phyloP scores from a whole-genome alignment of 257 asterid genomes.

The Marsdenia floribunda region DNA sequence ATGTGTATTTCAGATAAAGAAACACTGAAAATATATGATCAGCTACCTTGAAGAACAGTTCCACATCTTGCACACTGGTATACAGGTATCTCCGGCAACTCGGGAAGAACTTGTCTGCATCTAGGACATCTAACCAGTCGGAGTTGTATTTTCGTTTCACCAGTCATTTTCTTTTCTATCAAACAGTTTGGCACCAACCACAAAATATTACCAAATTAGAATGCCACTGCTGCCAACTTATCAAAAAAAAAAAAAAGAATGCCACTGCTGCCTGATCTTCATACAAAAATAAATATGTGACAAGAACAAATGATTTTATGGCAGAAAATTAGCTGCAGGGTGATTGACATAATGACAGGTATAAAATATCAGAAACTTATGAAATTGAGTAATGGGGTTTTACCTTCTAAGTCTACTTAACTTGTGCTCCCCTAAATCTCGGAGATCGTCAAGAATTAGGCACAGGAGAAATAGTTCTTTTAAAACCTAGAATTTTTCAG shows the following conservation, averaged over 20 bases:
- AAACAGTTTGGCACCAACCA: conserved; percentile 12
- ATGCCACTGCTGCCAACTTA: not conserved
- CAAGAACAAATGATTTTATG: not conserved
- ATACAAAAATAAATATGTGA: conserved; percentile 1
- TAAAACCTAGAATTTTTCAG: not conserved
- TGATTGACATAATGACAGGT: too few species aligned
- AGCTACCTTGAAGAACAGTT: conserved; percentile 61
- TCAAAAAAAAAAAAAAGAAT: too few species aligned
- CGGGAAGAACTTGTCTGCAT: conserved; percentile 59
- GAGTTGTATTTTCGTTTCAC: conserved; percentile 39
- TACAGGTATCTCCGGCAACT: conserved; percentile 47
- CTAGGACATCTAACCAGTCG: conserved; percentile 77
- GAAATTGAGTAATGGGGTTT: not conserved
- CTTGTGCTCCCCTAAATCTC: not conserved
- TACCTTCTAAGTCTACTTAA: not conserved
- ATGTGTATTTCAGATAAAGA: not conserved
- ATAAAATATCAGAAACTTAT: not conserved
- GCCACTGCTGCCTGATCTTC: not conserved
- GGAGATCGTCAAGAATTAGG: not conserved
- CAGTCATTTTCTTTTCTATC: conserved; percentile 31
- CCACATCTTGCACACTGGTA: conserved; percentile 88
- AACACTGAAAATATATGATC: not conserved
- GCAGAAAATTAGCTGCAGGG: not conserved
- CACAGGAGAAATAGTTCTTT: not conserved
- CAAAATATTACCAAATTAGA: conserved; percentile 6